phyloP scores from a whole-genome alignment of 495 filamentous ascomycete genomes.

The Tuber microsphaerosporum region DNA sequence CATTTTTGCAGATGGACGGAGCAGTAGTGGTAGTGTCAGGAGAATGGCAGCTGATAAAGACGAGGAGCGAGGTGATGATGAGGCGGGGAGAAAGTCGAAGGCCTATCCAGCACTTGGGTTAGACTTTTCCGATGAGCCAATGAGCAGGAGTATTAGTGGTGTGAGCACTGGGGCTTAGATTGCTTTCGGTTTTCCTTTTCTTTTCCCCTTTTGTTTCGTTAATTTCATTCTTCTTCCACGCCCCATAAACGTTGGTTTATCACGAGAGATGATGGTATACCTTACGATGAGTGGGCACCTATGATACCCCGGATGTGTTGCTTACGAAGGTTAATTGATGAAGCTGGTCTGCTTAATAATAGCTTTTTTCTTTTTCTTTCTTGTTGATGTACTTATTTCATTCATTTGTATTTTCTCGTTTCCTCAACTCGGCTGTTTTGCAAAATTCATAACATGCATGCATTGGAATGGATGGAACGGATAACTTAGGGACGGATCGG shows the following conservation, averaged over 20 bases:
- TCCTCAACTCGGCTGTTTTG: background rate
- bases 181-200: slow-evolving; percentile 10
- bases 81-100: slow-evolving; percentile 26
- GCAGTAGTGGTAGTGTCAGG: slow-evolving; percentile 32
- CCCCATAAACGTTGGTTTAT: background rate
- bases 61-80: slow-evolving; percentile 15
- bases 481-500: background rate
- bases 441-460: background rate
- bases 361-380: background rate
- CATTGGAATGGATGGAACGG: background rate
- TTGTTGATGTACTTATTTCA: background rate
- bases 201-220: slow-evolving; percentile 5
- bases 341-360: background rate
- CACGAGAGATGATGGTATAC: background rate
- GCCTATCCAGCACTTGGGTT: slow-evolving; percentile 34
- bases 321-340: background rate
- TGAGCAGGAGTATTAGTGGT: slow-evolving; percentile 31
- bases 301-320: background rate
- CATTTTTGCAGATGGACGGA: slow-evolving; percentile 23
- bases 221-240: background rate
- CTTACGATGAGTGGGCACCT: background rate
- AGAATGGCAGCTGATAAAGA: slow-evolving; percentile 21
- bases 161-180: slow-evolving; percentile 30
- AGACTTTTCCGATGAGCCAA: slow-evolving; percentile 33
- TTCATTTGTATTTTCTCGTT: background rate